phyloP scores from a whole-genome alignment of 371 early-diverging fungal species.

The Apophysomyces trapeziformis region DNA sequence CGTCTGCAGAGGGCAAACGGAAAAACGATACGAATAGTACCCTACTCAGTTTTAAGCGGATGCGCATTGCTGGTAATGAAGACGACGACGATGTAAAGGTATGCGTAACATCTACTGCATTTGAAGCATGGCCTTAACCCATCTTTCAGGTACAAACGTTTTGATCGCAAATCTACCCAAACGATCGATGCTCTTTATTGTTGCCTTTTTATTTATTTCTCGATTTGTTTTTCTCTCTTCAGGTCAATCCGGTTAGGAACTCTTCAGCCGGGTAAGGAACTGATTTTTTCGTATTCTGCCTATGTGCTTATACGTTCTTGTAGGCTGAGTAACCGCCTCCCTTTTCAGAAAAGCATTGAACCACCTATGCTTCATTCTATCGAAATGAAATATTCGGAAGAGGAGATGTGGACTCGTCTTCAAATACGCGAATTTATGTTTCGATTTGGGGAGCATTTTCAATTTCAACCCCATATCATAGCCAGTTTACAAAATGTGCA shows the following conservation, averaged over 20 bases:
- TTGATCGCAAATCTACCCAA: no score
- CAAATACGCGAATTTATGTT: conserved; percentile 51
- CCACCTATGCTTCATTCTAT: conserved; percentile 34
- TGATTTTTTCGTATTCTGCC: background rate
- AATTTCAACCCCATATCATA: conserved; percentile 25
- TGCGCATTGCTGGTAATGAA: background rate
- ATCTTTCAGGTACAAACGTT: no score
- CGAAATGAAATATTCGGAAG: conserved; percentile 33
- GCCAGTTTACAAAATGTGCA: conserved; percentile 42
- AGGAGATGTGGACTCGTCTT: conserved; percentile 48
- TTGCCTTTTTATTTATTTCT: background rate
- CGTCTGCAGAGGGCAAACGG: background rate
- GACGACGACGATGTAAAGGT: background rate
- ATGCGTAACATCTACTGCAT: background rate
- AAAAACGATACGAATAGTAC: background rate
- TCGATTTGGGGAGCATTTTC: conserved; percentile 46
- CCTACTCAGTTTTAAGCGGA: background rate
- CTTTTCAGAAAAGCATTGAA: background rate
- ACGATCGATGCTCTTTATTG: no score
- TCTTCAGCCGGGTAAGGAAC: background rate
- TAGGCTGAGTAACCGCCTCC: background rate
- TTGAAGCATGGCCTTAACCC: background rate
- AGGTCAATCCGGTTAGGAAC: background rate
- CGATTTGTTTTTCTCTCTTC: background rate
- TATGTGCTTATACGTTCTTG: background rate